Evolutionary conservation across 176 grass and related monocot genomes (phyloP).

Genomic region (Tillandsia leiboldiana): DNA sequence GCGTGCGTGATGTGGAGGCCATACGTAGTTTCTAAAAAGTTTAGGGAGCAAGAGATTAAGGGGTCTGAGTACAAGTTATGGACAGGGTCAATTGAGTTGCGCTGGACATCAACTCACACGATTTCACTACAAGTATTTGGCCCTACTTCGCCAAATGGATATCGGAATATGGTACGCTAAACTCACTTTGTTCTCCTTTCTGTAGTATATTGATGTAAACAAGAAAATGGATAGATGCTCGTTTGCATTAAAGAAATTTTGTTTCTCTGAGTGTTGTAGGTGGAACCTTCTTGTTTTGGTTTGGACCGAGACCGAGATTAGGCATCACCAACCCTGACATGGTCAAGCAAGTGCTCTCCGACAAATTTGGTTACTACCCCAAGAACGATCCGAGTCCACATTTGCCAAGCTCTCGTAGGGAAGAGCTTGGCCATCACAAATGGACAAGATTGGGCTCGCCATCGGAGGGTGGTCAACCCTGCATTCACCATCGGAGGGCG

Average conservation of each 20-base stretch:
- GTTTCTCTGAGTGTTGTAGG: not conserved
- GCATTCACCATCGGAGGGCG: slow-evolving; percentile 12
- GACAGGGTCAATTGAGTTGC: slow-evolving; percentile 14
- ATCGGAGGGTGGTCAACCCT: slow-evolving; percentile 2
- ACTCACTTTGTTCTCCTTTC: not conserved
- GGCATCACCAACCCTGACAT: slow-evolving; percentile 12
- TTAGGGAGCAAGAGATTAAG: slow-evolving; percentile 30
- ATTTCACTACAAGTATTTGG: slow-evolving; percentile 29
- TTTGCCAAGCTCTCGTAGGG: not conserved
- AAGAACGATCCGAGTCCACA: not conserved
- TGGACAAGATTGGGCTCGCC: slow-evolving; percentile 14
- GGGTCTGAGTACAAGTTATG: slow-evolving; percentile 39
- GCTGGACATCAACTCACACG: slow-evolving; percentile 35
- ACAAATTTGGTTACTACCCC: slow-evolving; percentile 7
- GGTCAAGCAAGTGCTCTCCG: slow-evolving; percentile 6
- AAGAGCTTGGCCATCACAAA: slow-evolving; percentile 6
- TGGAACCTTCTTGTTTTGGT: slow-evolving; percentile 12
- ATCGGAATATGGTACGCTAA: slow-evolving; percentile 16
- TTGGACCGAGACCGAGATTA: not conserved
- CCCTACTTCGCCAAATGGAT: slow-evolving; percentile 29
- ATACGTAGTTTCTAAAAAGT: slow-evolving; percentile 16
- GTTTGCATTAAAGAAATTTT: not conserved
- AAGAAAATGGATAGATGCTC: no score
- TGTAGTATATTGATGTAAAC: not conserved
- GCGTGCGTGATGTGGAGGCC: slow-evolving; percentile 39